Evolutionary conservation across 2,329 filamentous ascomycete genomes (phyloP), one percentile per base, ranked within the genome.

Genomic region (Alternaria alternata): DNA sequence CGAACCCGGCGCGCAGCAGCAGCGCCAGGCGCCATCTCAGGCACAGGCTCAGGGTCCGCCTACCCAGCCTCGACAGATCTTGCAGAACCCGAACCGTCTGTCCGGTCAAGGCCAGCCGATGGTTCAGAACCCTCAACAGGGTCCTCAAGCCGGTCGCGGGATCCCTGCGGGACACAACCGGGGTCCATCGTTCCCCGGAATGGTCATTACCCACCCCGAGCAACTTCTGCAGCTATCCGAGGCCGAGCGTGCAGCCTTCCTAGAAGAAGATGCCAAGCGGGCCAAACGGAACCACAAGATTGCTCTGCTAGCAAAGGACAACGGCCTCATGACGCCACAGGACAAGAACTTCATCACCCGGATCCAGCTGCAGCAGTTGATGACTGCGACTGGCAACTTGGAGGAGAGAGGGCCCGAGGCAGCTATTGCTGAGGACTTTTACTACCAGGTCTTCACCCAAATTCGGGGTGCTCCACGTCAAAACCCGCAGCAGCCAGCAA

Each of bases 331-430:
- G 95, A 99, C 95, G 4, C 95, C 95, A 0, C 94, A 98, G 75
- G 95, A 99, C 81, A 99, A 99, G 85, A 99, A 97, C 77, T 99
- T 98, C 80, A 97, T 99, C 68, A 98, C 95, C 5, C 89, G 95
- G 18, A 99, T 99, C 66, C 95, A 99, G 78, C 85, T 99, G 53
- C 95, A 99, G 81, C 95, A 99, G 77, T 86, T 99, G 36, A 92
- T 99, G 54, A 89, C 94, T 11, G 94, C 95, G 8, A 96, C 93
- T 24, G 94, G 94, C 9, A 95, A 93, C 71, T 87, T 93, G 4
- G 90, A 90, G 54, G 93, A 96, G 63, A 86, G 89, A 46, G 91
- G 90, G 46, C 88, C 89, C 0, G 94, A 98, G 74, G 88, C 92
- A 36, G 89, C 91, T 7, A 85, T 98, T 38, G 87, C 89, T 1